A percentile compares a stretch with the other conserved stretches of the same genome.
Evolutionary conservation across 129 eudicot species (phyloP).

Genomic region (Sambucus nigra): DNA sequence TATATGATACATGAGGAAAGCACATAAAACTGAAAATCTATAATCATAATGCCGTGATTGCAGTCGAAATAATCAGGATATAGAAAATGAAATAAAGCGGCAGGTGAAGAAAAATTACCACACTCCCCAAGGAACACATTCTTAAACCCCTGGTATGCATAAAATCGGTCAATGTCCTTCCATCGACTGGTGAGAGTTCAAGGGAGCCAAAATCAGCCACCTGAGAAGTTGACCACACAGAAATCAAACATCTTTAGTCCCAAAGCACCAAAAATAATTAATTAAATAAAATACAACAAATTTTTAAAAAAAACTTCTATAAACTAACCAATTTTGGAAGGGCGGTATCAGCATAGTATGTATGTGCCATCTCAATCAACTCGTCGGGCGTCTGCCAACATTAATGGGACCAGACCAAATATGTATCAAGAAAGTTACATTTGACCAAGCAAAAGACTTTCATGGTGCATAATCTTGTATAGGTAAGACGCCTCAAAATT

Average conservation of each 20-base stretch:
- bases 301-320: slow-evolving; percentile 2
- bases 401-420: slow-evolving; percentile 23
- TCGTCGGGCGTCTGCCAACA: slow-evolving; percentile 72
- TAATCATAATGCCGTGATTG: too few species aligned
- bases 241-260: slow-evolving; percentile 8
- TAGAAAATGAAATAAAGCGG: background rate
- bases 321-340: slow-evolving; percentile 87
- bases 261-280: slow-evolving; percentile 7
- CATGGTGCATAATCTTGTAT: background rate
- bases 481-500: background rate
- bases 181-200: slow-evolving; percentile 99
- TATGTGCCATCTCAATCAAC: slow-evolving; percentile 89
- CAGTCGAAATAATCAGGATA: slow-evolving; percentile 1
- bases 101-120: slow-evolving; percentile 46
- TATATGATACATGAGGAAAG: too few species aligned
- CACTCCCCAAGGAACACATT: slow-evolving; percentile 92
- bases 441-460: slow-evolving; percentile 7
- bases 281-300: slow-evolving; percentile 1
- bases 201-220: slow-evolving; percentile 99
- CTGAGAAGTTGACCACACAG: slow-evolving; percentile 26
- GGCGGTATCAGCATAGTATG: slow-evolving; percentile 82
- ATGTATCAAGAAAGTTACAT: slow-evolving; percentile 5
- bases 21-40: too few species aligned
- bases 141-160: slow-evolving; percentile 97
- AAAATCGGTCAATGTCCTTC: slow-evolving; percentile 89